These are phyloP conservation scores for Graphium sp. DNA, from an alignment of 2,329 filamentous ascomycete species.

Conservation along the genomic window DNA sequence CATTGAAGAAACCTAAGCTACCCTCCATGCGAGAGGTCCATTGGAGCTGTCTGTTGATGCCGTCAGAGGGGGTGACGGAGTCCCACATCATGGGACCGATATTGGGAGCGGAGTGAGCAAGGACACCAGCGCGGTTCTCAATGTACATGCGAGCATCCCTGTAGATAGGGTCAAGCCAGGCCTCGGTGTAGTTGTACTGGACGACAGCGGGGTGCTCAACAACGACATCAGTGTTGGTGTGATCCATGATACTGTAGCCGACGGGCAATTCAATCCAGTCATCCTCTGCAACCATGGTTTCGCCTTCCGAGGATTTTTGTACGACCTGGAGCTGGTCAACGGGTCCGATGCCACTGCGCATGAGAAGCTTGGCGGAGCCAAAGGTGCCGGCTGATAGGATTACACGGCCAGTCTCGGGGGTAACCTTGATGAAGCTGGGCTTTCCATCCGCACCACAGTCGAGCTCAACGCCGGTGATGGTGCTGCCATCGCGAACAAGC, in stretches of 20 bases:
- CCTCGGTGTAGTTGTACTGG: constrained; percentile 50
- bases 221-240: constrained; percentile 31
- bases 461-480: constrained; percentile 52
- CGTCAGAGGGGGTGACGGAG: constrained; percentile 37
- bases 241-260: constrained; percentile 41
- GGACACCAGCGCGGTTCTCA: constrained; percentile 35
- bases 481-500: constrained; percentile 44
- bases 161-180: constrained; percentile 30
- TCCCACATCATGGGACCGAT: constrained; percentile 41
- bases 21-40: constrained; percentile 50
- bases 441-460: constrained; percentile 35
- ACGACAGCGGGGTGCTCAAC: constrained; percentile 23
- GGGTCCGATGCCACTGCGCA: constrained; percentile 52
- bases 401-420: constrained; percentile 42
- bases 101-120: constrained; percentile 48
- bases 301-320: constrained; percentile 27
- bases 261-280: constrained; percentile 43
- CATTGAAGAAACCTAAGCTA: constrained; percentile 20
- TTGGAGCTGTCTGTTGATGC: constrained; percentile 44
- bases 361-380: constrained; percentile 50
- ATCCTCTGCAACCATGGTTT: constrained; percentile 28
- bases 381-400: constrained; percentile 54
- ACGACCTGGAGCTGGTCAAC: constrained; percentile 38
- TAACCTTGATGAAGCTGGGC: constrained; percentile 42
- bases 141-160: constrained; percentile 23